Evolutionary conservation across 129 eudicot genomes (phyloP), one percentile per base, ranked within the genome.

Genomic region (Kitagawia praeruptora): DNA sequence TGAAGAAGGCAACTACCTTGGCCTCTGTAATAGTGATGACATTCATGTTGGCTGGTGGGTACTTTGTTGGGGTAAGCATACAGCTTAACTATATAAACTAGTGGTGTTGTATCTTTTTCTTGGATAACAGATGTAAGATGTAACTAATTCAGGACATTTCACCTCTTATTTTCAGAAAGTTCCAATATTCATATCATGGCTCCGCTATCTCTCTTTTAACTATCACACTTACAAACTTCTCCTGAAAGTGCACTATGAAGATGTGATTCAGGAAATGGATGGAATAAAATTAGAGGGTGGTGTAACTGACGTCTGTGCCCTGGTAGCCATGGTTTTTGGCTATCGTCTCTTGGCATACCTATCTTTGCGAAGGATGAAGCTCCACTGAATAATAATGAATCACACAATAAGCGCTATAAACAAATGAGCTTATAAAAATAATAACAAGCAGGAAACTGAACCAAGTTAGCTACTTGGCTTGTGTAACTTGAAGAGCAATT

Each of bases 171-270:
- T 86, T 86, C 96, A 92, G 96, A 79, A 87, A 39, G 99, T 96
- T 71, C 99, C 99, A 19, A 77, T 79, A 69, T 92, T 96, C 89
- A 90, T 96, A 78, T 81, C 93, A 14, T 96, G 99, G 99, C 86
- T 96, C 9, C 92, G 98, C 19, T 90, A 92, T 70, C 82, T 96
- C 74, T 95, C 97, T 64, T 96, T 92, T 80, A 96, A 92, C 87
- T 96, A 90, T 80, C 97, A 96, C 89, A 96, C 99, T 12, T 96
- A 92, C 86, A 90, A 89, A 69, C 97, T 96, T 40, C 99, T 96
- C 42, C 86, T 96, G 38, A 92, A 96, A 79, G 91, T 96, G 77
- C 99, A 92, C 58, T 96, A 92, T 38, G 91, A 86, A 80, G 83
- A 90, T 56, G 80, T 86, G 49, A 92, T 86, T 39, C 82, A 81